These are phyloP conservation scores for Rhodotorula sp. DNA, from an alignment of 1,284 basidiomycete species.

Conservation along the genomic window DNA sequence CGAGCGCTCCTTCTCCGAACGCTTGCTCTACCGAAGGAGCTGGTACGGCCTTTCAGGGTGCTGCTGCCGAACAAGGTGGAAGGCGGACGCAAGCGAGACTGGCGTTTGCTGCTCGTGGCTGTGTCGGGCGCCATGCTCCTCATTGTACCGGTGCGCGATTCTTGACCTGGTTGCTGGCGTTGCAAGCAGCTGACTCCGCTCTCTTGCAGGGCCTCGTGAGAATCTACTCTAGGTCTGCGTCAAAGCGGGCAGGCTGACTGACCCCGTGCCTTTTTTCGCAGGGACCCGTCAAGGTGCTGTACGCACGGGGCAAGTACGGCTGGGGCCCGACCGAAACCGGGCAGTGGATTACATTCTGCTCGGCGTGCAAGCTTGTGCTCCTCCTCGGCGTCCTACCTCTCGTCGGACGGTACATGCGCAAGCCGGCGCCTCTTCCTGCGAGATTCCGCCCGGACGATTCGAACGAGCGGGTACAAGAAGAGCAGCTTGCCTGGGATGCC, in stretches of 20 bases:
- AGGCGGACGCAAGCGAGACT: slow-evolving; percentile 11
- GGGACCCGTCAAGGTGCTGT: slow-evolving; percentile 31
- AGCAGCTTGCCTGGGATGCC: not conserved
- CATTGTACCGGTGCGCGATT: slow-evolving; percentile 18
- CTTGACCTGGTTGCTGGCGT: not conserved
- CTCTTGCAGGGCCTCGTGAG: not conserved
- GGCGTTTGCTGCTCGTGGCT: slow-evolving; percentile 24
- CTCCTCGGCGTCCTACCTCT: slow-evolving; percentile 36
- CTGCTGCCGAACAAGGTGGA: slow-evolving; percentile 15
- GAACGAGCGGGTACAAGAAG: not conserved
- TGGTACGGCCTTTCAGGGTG: slow-evolving; percentile 26
- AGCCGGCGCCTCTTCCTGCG: not conserved
- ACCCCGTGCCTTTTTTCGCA: not conserved
- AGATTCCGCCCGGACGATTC: not conserved
- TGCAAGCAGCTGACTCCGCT: too few species aligned
- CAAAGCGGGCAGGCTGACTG: not conserved
- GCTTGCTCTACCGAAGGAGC: not conserved
- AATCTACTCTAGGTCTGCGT: too few species aligned
- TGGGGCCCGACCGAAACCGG: slow-evolving; percentile 35
- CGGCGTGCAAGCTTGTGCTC: slow-evolving; percentile 26
- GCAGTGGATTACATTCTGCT: slow-evolving; percentile 29
- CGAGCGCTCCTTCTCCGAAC: not conserved
- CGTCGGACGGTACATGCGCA: slow-evolving; percentile 9
- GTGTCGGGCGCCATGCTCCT: slow-evolving; percentile 24
- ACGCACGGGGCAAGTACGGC: slow-evolving; percentile 22